Conservation (phyloP, 805 yeast genomes). For the Cyberlindnera sargentensis region DNA sequence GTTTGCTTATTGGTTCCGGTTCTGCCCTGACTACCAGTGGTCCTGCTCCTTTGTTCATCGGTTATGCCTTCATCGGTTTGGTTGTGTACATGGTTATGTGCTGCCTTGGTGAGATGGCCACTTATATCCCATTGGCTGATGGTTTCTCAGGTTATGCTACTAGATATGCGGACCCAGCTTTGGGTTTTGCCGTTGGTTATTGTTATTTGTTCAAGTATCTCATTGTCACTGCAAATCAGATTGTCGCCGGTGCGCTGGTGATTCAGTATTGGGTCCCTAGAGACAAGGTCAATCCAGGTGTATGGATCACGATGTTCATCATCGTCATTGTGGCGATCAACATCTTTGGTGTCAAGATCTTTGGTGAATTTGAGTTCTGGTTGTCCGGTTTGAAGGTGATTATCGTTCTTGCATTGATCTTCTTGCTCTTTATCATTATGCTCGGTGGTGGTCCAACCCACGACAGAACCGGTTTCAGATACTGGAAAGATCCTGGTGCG, state of each 20-base stretch:
- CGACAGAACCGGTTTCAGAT: constrained; percentile 68
- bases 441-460: constrained; percentile 75
- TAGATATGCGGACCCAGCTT: constrained; percentile 32
- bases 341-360: constrained; percentile 45
- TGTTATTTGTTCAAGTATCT: constrained; percentile 22
- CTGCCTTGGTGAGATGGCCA: constrained; percentile 62
- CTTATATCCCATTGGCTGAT: constrained; percentile 57
- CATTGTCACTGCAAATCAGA: constrained; percentile 31
- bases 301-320: constrained; percentile 45
- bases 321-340: constrained; percentile 38
- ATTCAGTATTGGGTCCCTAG: constrained; percentile 41
- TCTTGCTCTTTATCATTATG: constrained; percentile 56
- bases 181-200: constrained; percentile 25
- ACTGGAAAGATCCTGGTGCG: constrained; percentile 66
- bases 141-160: constrained; percentile 59
- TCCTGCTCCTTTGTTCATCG: constrained; percentile 47
- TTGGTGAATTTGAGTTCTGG: constrained; percentile 52
- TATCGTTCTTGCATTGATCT: constrained; percentile 32
- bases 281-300: constrained; percentile 42
- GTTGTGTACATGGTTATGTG: constrained; percentile 64
- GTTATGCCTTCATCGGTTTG: constrained; percentile 65
- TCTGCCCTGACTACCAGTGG: constrained; percentile 51
- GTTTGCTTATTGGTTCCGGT: constrained; percentile 62
- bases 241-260: constrained; percentile 51
- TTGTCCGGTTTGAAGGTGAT: constrained; percentile 41